Evolutionary conservation across 1,284 basidiomycete species (phyloP), one percentile per base, ranked within the genome.

Genomic region (Naganishia cerealis): DNA sequence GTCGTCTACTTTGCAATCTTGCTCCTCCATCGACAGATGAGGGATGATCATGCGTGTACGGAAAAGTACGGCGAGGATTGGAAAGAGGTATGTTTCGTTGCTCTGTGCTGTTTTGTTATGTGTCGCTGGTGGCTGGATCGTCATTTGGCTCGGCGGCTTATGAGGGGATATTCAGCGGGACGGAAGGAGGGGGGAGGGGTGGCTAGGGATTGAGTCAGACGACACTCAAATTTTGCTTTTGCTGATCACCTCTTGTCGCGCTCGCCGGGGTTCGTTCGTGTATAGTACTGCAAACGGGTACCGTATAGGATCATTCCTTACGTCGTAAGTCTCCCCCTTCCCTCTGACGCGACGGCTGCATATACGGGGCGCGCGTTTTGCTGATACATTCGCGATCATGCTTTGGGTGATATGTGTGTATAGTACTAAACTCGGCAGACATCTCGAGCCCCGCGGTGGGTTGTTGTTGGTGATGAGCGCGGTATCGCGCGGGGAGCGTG

Each of bases 11-110:
- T 99, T 76, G 84, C 87, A 8, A 86, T 96, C 24, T 86, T 99
- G 36, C 88, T 99, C 69, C 84, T 94, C 33, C 96, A 99, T 81
- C 85, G 96, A 67, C 92, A 97, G 81, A 83, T 83, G 69, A 86
- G 96, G 48, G 96, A 99, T 78, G 94, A 98, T 74, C 92, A 94
- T 78, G 88, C 88, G 29, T 99, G 96, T 81, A 84, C 87, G 77
- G 85, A 88, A 76, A 96, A 97, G 90, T 89, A 88, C 73, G 86
- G 86, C 65, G 87, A 90, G 75, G 94, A 98, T 77, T 97, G 92
- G 93, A 84, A 88, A 67, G 87, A 84, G 73, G 78, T 77, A 65
- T 50, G 75, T 72, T n/a, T 36, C 4, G 42, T 38, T 12, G 18
- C 16, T 15, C 18, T 36, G 53, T n/a, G n/a, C 24, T 26, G 6